Conservation (phyloP, 1,284 basidiomycete genomes). For the Pascua guehoae region DNA sequence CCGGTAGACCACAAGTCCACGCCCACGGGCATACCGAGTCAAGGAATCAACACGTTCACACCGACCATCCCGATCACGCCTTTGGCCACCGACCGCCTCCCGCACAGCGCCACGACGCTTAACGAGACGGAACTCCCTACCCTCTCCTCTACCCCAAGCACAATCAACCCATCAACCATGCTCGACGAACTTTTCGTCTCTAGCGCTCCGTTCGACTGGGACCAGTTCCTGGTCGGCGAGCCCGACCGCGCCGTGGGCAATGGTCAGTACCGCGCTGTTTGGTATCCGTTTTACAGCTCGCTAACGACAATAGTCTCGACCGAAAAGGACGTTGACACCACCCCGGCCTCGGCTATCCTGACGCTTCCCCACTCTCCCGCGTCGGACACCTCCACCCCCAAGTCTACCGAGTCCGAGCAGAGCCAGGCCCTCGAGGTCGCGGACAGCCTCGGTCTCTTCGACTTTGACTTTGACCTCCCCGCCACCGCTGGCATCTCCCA, state of each 20-base stretch:
- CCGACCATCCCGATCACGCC: not conserved
- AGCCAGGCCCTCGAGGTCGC: slow-evolving; percentile 30
- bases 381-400: slow-evolving; percentile 12
- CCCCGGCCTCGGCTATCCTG: slow-evolving; percentile 12
- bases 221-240: slow-evolving; percentile 30
- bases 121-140: slow-evolving; percentile 3
- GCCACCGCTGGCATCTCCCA: slow-evolving; percentile 26
- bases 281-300: too few relatives aligned
- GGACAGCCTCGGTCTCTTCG: slow-evolving; percentile 10
- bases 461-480: slow-evolving; percentile 29
- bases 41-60: too few relatives aligned
- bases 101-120: not conserved
- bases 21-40: slow-evolving; percentile 9
- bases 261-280: too few relatives aligned
- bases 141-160: slow-evolving; percentile 5
- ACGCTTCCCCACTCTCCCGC: slow-evolving; percentile 9
- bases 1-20: slow-evolving; percentile 5
- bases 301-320: too few relatives aligned
- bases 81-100: not conserved
- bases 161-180: slow-evolving; percentile 13
- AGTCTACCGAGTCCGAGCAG: slow-evolving; percentile 38
- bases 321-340: slow-evolving; percentile 4
- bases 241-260: slow-evolving; percentile 16
- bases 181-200: slow-evolving; percentile 15
- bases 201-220: slow-evolving; percentile 25